Conservation (phyloP, 768 basidiomycete species). For the Ephemerocybe angulata region DNA sequence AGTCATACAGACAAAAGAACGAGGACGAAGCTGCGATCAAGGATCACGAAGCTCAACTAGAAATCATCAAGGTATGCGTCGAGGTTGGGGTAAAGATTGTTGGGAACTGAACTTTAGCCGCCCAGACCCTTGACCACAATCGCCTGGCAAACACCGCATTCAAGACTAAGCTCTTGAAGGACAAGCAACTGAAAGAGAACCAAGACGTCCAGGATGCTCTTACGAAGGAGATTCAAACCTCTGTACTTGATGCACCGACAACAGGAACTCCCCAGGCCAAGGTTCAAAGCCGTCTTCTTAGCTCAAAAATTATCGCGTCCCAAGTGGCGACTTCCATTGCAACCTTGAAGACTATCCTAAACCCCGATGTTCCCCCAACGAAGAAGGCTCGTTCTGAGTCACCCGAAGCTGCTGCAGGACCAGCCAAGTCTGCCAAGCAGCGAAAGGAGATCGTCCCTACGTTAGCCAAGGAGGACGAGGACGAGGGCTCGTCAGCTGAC, state of each 20-base stretch:
- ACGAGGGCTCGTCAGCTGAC: conserved; percentile 9
- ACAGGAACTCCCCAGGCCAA: conserved; percentile 49
- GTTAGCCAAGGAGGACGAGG: background rate
- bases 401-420: background rate
- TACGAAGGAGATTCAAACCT: conserved; percentile 38
- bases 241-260: conserved; percentile 29
- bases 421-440: background rate
- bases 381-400: conserved; percentile 20
- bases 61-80: conserved; percentile 61
- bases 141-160: conserved; percentile 63
- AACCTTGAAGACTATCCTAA: conserved; percentile 42
- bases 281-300: conserved; percentile 69
- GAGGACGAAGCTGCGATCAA: conserved; percentile 35
- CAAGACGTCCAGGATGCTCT: conserved; percentile 44
- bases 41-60: conserved; percentile 58
- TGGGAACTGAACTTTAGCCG: too few relatives aligned
- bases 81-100: too few relatives aligned
- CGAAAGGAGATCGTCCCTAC: too few relatives aligned
- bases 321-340: conserved; percentile 52
- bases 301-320: conserved; percentile 68
- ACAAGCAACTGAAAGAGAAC: conserved; percentile 52
- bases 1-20: conserved; percentile 33
- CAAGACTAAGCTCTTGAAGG: conserved; percentile 69
- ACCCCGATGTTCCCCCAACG: conserved; percentile 21
- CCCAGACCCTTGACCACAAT: conserved; percentile 56